These are phyloP conservation scores for Solanum bulbocastanum DNA, from an alignment of 257 asterid species.

Conservation along the genomic window DNA sequence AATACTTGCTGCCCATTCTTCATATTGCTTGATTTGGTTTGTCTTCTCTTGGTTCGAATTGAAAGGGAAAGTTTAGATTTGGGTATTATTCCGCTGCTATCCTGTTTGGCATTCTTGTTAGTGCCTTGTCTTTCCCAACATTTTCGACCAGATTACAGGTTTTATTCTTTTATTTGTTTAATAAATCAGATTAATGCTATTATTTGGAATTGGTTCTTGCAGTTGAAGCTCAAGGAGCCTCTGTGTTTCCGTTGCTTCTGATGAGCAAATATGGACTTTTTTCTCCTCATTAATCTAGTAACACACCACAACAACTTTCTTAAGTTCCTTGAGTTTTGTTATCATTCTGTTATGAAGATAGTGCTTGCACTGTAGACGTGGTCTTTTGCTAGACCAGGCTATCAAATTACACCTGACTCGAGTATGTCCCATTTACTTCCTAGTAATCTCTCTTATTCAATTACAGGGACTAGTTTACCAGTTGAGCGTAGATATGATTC, in stretches of 20 bases:
- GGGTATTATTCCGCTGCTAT: too few species aligned
- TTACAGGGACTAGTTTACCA: background rate
- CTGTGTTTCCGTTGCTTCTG: background rate
- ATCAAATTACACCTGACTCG: background rate
- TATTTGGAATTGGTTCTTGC: background rate
- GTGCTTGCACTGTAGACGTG: background rate
- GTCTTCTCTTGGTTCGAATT: too few species aligned
- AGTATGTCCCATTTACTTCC: background rate
- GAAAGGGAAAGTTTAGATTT: too few species aligned
- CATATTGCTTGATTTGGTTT: too few species aligned
- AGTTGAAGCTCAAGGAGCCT: background rate
- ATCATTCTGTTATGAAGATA: background rate
- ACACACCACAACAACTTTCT: background rate
- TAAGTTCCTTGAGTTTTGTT: background rate
- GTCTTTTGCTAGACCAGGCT: background rate
- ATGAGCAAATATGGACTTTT: background rate
- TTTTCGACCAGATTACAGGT: constrained; percentile 87
- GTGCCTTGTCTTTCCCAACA: too few species aligned
- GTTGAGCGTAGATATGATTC: background rate
- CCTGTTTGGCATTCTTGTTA: too few species aligned
- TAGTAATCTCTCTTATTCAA: background rate
- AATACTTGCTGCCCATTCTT: too few species aligned
- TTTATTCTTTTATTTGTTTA: constrained; percentile 3
- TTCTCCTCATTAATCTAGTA: background rate
- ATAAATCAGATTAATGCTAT: background rate